These are phyloP conservation scores for Bipolaris cookei DNA, from an alignment of 2,329 filamentous ascomycete genomes.

Conservation along the genomic window DNA sequence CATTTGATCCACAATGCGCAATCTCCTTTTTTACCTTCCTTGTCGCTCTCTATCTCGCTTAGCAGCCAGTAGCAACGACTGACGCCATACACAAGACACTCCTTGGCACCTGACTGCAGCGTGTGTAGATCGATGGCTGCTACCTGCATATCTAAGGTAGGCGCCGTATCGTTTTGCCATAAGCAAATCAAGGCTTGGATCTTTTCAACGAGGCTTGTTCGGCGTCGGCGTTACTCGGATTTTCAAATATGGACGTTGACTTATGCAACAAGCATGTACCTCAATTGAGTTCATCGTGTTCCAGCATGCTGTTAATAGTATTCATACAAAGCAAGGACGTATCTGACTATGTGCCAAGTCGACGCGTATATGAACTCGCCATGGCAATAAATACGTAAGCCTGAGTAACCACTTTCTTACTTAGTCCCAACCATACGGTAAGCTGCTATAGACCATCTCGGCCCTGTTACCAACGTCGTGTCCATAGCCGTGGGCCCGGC, in stretches of 20 bases:
- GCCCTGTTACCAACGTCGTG: background rate
- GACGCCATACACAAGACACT: slow-evolving; percentile 19
- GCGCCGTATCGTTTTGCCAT: background rate
- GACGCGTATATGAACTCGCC: background rate
- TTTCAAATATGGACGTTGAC: background rate
- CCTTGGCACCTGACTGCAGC: slow-evolving; percentile 11
- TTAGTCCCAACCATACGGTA: background rate
- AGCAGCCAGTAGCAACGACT: slow-evolving; percentile 14
- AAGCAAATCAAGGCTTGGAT: background rate
- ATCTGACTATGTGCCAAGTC: background rate
- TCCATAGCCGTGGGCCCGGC: background rate
- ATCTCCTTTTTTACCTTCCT: slow-evolving; percentile 20
- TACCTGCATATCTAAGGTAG: background rate
- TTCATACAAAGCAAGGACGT: background rate
- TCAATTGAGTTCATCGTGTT: background rate
- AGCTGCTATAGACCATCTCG: background rate
- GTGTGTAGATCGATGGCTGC: slow-evolving; percentile 6
- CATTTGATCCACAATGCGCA: slow-evolving; percentile 18
- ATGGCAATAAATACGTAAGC: background rate
- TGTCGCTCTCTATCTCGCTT: slow-evolving; percentile 28
- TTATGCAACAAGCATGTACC: background rate
- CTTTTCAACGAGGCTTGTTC: background rate
- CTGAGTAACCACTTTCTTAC: background rate
- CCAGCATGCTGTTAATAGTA: background rate
- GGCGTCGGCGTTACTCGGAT: background rate